Base-by-base conservation (phyloP, 495 filamentous ascomycete species). In the Astrocystis sublimbata region DNA sequence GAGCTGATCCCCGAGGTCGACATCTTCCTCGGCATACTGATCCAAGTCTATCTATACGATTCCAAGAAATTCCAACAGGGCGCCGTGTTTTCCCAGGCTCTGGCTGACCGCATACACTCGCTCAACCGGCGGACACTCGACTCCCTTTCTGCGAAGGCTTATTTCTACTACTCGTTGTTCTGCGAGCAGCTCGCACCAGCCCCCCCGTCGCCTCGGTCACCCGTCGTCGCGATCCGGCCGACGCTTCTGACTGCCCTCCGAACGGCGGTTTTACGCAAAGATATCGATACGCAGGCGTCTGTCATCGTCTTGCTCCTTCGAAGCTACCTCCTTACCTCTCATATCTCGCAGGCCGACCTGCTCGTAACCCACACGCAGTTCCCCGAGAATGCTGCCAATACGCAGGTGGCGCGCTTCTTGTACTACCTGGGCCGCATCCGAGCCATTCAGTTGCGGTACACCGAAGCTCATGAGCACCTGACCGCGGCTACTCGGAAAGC, bases 141-240 rank as follows among this genome's bases (percentile, higher is more conserved):
- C 71, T 90, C 92, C 43, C 86, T 98, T 30, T 91, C 92, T 51
- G 92, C 94, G 41, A 92, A 93, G 72, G 91, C 94, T 58, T 98
- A 98, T 83, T 98, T 97, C 76, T 98, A 98, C 80, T 96, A 91
- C 75, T 91, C 90, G 47, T 79, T 98, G 58, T 97, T 97, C 81
- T 90, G 87, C 75, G 94, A 98, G 81, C 87, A 93, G 75, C 83
- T 93, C 45, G 83, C 86, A 54, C 92, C 92, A 12, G 82, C 93
- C 23, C 90, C 96, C 58, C 93, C 94, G 15, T 94, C 92, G 21
- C 89, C 91, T 17, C 85, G 88, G 62, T 91, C 93, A 15, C 86
- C 91, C 2, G 85, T 96, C 70, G 88, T 94, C 28, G 83, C 84
- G 19, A 94, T 97, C 70, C 91, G 96, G 40, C 90, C 92, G 42